These are phyloP conservation scores for Brasilioporus rufonigricans DNA, from an alignment of 768 basidiomycete species.

Conservation along the genomic window DNA sequence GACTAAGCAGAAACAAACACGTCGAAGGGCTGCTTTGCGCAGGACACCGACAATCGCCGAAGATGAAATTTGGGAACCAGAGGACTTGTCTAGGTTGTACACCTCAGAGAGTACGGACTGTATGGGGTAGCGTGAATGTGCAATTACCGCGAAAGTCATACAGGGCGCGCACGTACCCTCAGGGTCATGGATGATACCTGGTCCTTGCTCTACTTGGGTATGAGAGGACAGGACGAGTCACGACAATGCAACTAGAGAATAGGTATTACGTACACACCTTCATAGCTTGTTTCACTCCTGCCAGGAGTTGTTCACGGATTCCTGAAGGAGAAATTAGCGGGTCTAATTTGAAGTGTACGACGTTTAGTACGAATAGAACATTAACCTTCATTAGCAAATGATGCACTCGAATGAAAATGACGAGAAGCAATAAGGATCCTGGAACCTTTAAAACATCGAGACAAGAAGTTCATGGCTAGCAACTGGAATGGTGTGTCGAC, in stretches of 20 bases:
- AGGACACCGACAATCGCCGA: conserved; percentile 51
- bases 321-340: conserved; percentile 35
- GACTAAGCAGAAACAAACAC: conserved; percentile 43
- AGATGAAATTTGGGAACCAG: conserved; percentile 42
- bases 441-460: conserved; percentile 11
- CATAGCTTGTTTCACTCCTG: conserved; percentile 63
- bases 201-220: conserved; percentile 49
- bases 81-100: conserved; percentile 61
- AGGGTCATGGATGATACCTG: conserved; percentile 53
- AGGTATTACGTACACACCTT: conserved; percentile 46
- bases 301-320: conserved; percentile 49
- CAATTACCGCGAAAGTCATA: not conserved
- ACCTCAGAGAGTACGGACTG: conserved; percentile 72
- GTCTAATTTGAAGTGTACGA: not conserved
- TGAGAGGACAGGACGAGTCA: not conserved
- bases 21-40: conserved; percentile 54
- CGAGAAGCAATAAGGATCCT: conserved; percentile 1
- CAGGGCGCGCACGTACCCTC: conserved; percentile 42
- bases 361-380: not conserved
- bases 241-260: not conserved
- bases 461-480: conserved; percentile 13
- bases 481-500: not conserved
- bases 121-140: not conserved
- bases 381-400: conserved; percentile 22
- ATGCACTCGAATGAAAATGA: conserved; percentile 12